These are phyloP conservation scores for Ogataea pilisensis DNA, from an alignment of 805 yeast species.

Conservation along the genomic window DNA sequence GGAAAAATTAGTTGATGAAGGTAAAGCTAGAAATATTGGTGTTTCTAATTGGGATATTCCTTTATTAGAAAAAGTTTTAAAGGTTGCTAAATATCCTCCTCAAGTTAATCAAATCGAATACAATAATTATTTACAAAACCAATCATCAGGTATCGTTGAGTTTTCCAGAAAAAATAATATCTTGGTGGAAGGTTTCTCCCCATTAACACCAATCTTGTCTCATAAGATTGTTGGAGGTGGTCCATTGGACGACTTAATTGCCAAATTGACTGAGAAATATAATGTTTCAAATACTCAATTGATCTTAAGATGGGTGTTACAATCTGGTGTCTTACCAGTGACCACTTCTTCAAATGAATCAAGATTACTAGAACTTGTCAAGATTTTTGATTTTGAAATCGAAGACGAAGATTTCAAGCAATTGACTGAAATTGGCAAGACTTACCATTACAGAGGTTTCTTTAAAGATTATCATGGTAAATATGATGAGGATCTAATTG, in stretches of 20 bases:
- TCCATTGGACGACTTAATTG: constrained; percentile 33
- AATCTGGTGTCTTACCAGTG: constrained; percentile 62
- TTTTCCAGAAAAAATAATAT: constrained; percentile 49
- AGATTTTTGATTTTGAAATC: constrained; percentile 52
- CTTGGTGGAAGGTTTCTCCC: constrained; percentile 59
- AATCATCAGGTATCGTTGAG: constrained; percentile 50
- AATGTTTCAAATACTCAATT: constrained; percentile 57
- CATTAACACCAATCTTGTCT: constrained; percentile 58
- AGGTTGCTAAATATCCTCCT: constrained; percentile 45
- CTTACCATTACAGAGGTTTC: constrained; percentile 24
- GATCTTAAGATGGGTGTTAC: constrained; percentile 66
- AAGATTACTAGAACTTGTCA: constrained; percentile 54
- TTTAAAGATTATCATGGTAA: constrained; percentile 16
- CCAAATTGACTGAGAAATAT: constrained; percentile 52
- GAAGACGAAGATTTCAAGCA: constrained; percentile 44
- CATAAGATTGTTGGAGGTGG: constrained; percentile 36
- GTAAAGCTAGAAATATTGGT: constrained; percentile 46
- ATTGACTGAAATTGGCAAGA: constrained; percentile 39
- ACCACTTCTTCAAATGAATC: constrained; percentile 63
- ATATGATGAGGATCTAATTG: constrained; percentile 9
- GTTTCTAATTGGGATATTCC: constrained; percentile 57
- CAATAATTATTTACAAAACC: constrained; percentile 62
- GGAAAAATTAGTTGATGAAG: constrained; percentile 39
- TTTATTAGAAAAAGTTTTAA: constrained; percentile 40
- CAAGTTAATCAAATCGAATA: constrained; percentile 68